phyloP scores from a whole-genome alignment of 345 rosid genomes.

The Brassica carinata region DNA sequence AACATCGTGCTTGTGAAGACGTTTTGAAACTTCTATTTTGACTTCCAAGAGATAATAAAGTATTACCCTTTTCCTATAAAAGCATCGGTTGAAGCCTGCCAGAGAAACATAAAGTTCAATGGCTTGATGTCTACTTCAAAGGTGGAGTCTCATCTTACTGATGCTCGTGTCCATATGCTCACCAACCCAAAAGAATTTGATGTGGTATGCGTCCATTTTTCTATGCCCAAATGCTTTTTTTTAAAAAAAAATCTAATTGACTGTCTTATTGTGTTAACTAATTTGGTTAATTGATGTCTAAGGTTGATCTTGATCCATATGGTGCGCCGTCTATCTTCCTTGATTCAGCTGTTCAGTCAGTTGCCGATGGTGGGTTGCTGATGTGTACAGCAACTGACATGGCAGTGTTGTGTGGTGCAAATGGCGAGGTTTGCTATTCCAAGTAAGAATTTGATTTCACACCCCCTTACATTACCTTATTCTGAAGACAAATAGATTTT shows the following conservation, averaged over 20 bases:
- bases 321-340: conserved; percentile 95
- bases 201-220: conserved; percentile 56
- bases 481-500: not conserved
- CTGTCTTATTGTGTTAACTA: not conserved
- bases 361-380: conserved; percentile 91
- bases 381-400: conserved; percentile 99
- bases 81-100: conserved; percentile 94
- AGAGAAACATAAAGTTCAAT: conserved; percentile 88
- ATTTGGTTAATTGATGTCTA: conserved; percentile 36
- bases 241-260: not conserved
- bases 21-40: not conserved
- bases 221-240: not conserved
- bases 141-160: conserved; percentile 93
- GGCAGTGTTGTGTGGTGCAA: conserved; percentile 99
- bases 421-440: conserved; percentile 99
- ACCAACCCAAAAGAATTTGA: conserved; percentile 94
- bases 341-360: conserved; percentile 96
- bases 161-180: conserved; percentile 97
- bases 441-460: conserved; percentile 60
- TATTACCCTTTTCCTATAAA: conserved; percentile 21
- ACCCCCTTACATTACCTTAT: conserved; percentile 8
- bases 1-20: conserved; percentile 2
- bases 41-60: not conserved
- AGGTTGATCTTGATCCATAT: conserved; percentile 99
- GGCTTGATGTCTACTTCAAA: conserved; percentile 82